Conservation (phyloP, 2,329 filamentous ascomycete species). For the Calcarisporium arbuscula region DNA sequence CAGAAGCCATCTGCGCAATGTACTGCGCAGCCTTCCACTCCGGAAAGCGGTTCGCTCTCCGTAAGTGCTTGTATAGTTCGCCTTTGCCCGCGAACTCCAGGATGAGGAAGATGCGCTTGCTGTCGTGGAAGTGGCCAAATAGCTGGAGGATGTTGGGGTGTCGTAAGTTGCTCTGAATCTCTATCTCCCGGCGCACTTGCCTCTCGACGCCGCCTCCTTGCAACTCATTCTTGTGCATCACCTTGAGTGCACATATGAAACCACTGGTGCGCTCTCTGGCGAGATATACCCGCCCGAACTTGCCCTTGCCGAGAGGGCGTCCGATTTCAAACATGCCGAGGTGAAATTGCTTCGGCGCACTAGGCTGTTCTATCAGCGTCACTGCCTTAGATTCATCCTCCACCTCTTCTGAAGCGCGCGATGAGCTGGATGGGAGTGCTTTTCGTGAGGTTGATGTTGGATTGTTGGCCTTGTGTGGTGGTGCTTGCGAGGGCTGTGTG, state of each 20-base stretch:
- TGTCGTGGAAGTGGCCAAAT: slow-evolving; percentile 67
- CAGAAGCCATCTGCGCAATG: slow-evolving; percentile 61
- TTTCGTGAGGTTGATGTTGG: slow-evolving; percentile 43
- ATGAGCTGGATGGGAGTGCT: slow-evolving; percentile 35
- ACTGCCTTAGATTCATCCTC: slow-evolving; percentile 44
- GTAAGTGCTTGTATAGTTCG: slow-evolving; percentile 65
- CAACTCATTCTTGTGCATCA: slow-evolving; percentile 65
- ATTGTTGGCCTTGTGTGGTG: slow-evolving; percentile 44
- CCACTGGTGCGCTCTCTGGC: slow-evolving; percentile 59
- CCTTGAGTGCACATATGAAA: slow-evolving; percentile 67
- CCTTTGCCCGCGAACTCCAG: slow-evolving; percentile 61
- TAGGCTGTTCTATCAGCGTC: slow-evolving; percentile 50
- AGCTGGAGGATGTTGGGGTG: slow-evolving; percentile 60
- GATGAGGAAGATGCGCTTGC: slow-evolving; percentile 65
- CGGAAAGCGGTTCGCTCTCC: slow-evolving; percentile 58
- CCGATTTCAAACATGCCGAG: slow-evolving; percentile 76
- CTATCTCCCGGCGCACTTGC: slow-evolving; percentile 65
- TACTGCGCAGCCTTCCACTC: slow-evolving; percentile 67
- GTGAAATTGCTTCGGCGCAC: slow-evolving; percentile 62
- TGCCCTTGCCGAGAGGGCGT: slow-evolving; percentile 65
- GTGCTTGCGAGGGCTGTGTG: slow-evolving; percentile 60
- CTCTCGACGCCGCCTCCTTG: slow-evolving; percentile 64
- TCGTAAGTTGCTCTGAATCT: slow-evolving; percentile 66
- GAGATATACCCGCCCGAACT: slow-evolving; percentile 67
- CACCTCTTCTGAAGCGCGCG: slow-evolving; percentile 42